Conservation (phyloP, 805 yeast genomes). For the Lipomyces yamadae region DNA sequence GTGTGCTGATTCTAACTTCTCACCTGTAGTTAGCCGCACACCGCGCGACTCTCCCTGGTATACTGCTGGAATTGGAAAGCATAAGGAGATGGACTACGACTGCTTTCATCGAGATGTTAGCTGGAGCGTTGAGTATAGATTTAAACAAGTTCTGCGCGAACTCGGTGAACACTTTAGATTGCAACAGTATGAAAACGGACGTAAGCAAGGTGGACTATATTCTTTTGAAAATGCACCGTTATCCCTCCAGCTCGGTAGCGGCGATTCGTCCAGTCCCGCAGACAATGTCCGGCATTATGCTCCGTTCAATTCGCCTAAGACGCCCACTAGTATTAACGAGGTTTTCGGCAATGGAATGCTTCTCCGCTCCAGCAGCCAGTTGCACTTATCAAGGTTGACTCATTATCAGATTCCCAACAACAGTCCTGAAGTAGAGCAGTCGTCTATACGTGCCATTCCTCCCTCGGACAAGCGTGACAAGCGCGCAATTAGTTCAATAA, state of each 20-base stretch:
- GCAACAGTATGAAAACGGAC: not conserved
- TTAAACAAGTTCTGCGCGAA: not conserved
- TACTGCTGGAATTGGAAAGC: not conserved
- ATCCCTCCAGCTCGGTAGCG: not conserved
- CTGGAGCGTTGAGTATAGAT: not conserved
- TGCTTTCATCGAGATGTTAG: not conserved
- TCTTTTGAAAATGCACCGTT: not conserved
- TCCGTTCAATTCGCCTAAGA: not conserved
- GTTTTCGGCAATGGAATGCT: not conserved
- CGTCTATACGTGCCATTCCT: not conserved
- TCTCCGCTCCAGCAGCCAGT: not conserved
- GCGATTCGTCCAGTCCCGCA: not conserved
- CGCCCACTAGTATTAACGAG: not conserved
- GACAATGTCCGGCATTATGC: not conserved
- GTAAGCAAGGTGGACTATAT: not conserved
- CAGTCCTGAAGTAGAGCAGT: not conserved
- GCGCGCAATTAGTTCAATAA: not conserved
- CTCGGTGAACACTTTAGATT: not conserved
- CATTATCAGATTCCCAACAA: not conserved
- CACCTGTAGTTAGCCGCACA: not conserved
- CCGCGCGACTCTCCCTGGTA: not conserved
- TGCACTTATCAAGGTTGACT: not conserved
- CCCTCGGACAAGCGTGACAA: not conserved
- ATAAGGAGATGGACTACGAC: not conserved
- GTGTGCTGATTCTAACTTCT: not conserved